Percentiles rank a stretch among this genome's conserved stretches.
These are phyloP conservation scores for Cladosporium sp. DNA, from an alignment of 2,329 filamentous ascomycete genomes.

Conservation along the genomic window DNA sequence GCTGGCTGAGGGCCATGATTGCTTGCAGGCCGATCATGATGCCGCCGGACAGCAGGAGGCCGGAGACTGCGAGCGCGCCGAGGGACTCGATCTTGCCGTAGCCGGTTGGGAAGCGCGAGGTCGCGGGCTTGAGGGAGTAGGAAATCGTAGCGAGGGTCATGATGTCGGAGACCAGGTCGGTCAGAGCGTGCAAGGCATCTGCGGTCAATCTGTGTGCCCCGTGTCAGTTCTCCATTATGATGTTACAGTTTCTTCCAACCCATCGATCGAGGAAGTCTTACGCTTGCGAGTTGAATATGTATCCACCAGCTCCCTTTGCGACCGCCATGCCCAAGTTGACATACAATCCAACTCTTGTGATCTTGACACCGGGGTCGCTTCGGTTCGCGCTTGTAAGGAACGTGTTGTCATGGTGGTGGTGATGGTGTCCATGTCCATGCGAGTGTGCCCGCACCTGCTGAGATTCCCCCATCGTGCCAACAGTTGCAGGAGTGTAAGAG, in stretches of 20 bases:
- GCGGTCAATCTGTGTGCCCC: constrained; percentile 40
- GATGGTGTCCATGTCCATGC: constrained; percentile 55
- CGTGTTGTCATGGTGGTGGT: constrained; percentile 79
- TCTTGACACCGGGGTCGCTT: constrained; percentile 86
- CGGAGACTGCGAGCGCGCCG: constrained; percentile 86
- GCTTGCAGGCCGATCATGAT: constrained; percentile 76
- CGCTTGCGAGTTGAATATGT: constrained; percentile 83
- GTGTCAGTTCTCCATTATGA: not conserved
- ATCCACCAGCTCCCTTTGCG: constrained; percentile 86
- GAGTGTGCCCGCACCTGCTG: constrained; percentile 27
- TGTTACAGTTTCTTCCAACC: too few relatives aligned
- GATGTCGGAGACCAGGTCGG: constrained; percentile 90
- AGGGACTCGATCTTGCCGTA: constrained; percentile 98
- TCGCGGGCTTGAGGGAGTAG: constrained; percentile 81
- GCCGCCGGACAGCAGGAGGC: constrained; percentile 81
- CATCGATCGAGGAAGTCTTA: constrained; percentile 19
- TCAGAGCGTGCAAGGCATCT: constrained; percentile 91
- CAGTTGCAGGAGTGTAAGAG: not conserved
- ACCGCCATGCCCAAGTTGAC: constrained; percentile 93
- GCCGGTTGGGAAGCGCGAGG: constrained; percentile 75
- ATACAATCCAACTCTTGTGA: constrained; percentile 80
- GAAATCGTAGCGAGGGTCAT: constrained; percentile 91
- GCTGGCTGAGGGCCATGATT: constrained; percentile 51
- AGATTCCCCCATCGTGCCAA: not conserved
- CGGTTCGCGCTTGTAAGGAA: constrained; percentile 78